These are phyloP conservation scores for Echinochloa phyllopogon DNA, from an alignment of 176 grass and related monocot genomes.

Conservation along the genomic window DNA sequence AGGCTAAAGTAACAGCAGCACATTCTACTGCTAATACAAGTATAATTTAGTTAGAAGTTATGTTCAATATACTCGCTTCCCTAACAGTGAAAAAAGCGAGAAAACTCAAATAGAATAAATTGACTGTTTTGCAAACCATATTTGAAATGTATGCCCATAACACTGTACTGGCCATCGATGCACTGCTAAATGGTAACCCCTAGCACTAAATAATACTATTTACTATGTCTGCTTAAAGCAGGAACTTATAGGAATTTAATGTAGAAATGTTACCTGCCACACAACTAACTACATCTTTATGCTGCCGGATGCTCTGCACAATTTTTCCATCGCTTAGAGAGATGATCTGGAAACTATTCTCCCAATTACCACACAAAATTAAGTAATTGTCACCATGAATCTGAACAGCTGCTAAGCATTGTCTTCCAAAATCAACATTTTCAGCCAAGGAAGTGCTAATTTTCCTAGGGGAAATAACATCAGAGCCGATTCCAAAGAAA, in stretches of 20 bases:
- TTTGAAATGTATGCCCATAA: conserved; percentile 25
- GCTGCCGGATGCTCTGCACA: conserved; percentile 91
- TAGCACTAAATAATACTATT: conserved; percentile 23
- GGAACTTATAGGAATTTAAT: conserved; percentile 36
- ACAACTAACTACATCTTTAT: conserved; percentile 98
- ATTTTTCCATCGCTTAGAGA: conserved; percentile 91
- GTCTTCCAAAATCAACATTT: conserved; percentile 92
- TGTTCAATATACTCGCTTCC: background rate
- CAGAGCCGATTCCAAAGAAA: conserved; percentile 97
- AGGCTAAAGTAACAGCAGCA: background rate
- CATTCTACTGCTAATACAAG: conserved; percentile 15
- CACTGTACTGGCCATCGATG: background rate
- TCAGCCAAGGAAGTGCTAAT: conserved; percentile 83
- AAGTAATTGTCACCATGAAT: conserved; percentile 91
- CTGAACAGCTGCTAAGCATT: conserved; percentile 77
- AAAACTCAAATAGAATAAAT: background rate
- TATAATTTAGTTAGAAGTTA: background rate
- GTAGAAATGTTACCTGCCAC: conserved; percentile 73
- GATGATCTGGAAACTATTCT: conserved; percentile 98
- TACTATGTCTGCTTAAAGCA: conserved; percentile 29
- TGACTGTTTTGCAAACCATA: background rate
- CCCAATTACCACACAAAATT: conserved; percentile 95
- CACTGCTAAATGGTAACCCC: conserved; percentile 11
- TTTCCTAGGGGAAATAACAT: conserved; percentile 83
- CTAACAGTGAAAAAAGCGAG: background rate